These are phyloP conservation scores for Populus alba DNA, from an alignment of 345 rosid genomes.

Conservation along the genomic window DNA sequence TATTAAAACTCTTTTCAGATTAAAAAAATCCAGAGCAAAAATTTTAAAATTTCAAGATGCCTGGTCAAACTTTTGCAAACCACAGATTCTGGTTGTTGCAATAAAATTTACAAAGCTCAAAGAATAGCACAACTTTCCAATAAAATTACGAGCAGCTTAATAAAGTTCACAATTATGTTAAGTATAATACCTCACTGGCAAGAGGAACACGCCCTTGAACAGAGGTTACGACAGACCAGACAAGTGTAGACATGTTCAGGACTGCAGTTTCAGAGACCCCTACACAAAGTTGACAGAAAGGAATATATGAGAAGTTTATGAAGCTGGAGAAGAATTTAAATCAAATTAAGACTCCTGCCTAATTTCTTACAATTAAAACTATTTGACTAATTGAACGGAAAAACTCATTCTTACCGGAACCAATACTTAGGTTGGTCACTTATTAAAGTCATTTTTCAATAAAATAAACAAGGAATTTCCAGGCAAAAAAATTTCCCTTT, in stretches of 20 bases:
- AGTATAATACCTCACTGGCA: slow-evolving; percentile 89
- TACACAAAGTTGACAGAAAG: slow-evolving; percentile 38
- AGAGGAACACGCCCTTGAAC: slow-evolving; percentile 89
- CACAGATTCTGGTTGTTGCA: background rate
- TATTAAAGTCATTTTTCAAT: background rate
- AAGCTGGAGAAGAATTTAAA: background rate
- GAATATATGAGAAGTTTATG: background rate
- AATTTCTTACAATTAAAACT: background rate
- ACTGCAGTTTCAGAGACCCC: slow-evolving; percentile 90
- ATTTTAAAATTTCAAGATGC: background rate
- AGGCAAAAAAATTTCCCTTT: background rate
- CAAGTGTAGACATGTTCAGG: slow-evolving; percentile 93
- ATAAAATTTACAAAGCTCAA: background rate
- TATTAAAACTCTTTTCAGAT: background rate
- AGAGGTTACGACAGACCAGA: slow-evolving; percentile 85
- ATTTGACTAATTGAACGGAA: background rate
- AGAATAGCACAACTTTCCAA: background rate
- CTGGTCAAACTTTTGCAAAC: background rate
- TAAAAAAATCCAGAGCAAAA: background rate
- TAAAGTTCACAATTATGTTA: background rate
- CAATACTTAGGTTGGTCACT: background rate
- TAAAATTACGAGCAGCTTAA: background rate
- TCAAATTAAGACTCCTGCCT: background rate
- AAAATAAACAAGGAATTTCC: background rate
- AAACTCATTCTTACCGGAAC: background rate